Evolutionary conservation across 495 filamentous ascomycete genomes (phyloP).

Genomic region (Annulohypoxylon moriforme): DNA sequence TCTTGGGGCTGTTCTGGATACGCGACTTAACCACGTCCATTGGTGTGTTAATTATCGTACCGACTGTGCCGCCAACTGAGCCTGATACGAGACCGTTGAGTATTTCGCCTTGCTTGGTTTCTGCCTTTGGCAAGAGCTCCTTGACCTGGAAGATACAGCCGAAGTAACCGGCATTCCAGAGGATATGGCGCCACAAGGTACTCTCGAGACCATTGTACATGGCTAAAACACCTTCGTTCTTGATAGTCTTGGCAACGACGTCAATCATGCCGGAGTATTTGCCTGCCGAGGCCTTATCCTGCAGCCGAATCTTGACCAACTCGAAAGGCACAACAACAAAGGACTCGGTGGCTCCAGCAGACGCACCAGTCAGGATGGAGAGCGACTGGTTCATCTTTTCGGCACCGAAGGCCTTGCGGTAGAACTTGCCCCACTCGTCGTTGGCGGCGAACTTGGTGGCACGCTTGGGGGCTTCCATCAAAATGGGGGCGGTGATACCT

Average conservation of each 20-base stretch:
- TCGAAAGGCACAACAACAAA: slow-evolving; percentile 95
- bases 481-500: slow-evolving; percentile 93
- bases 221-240: slow-evolving; percentile 83
- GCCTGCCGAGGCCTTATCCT: slow-evolving; percentile 92
- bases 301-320: slow-evolving; percentile 91
- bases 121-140: slow-evolving; percentile 77
- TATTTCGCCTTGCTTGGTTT: slow-evolving; percentile 83
- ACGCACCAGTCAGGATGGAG: slow-evolving; percentile 90
- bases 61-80: slow-evolving; percentile 86
- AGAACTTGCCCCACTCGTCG: slow-evolving; percentile 95
- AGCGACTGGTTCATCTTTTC: slow-evolving; percentile 89
- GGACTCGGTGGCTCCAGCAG: slow-evolving; percentile 93
- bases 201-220: slow-evolving; percentile 97
- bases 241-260: slow-evolving; percentile 81
- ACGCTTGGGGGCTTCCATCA: slow-evolving; percentile 99
- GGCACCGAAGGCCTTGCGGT: slow-evolving; percentile 82
- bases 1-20: slow-evolving; percentile 90
- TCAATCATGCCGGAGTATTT: slow-evolving; percentile 97
- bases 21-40: slow-evolving; percentile 98
- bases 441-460: slow-evolving; percentile 99
- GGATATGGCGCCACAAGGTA: slow-evolving; percentile 94
- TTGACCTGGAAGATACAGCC: slow-evolving; percentile 98
- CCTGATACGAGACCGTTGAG: slow-evolving; percentile 89
- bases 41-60: slow-evolving; percentile 94
- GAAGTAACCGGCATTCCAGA: slow-evolving; percentile 99